Evolutionary conservation across 139 green algal genomes (phyloP), one percentile per base, ranked within the genome.

Genomic region (Chlorella ohadii): DNA sequence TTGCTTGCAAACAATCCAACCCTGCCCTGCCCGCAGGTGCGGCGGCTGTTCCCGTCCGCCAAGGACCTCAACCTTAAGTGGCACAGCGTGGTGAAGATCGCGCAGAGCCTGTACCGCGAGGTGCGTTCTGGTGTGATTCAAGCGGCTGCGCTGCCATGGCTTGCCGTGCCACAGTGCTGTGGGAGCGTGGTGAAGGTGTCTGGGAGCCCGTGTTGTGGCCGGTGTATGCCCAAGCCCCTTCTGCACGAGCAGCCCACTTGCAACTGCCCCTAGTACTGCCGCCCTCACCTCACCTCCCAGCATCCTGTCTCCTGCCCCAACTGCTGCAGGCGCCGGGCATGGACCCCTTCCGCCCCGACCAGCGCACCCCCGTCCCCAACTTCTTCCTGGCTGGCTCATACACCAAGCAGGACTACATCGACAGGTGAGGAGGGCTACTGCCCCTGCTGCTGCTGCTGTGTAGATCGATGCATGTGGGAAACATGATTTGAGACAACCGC

Each of bases 391-490:
- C 97, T 0, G 96, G 96, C 38, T 93, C 81, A 68, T 99, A 99
- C 91, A 99, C 96, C 65, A 98, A 95, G 61, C 95, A 98, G 91
- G 96, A 99, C 91, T 99, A 99, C 93, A 99, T 99, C 57, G 96
- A 99, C 86, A 82, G 78, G 78, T 83, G 78, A n/a, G 76, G 7
- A 51, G 44, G 44, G 44, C 6, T 6, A 51, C 44, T n/a, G n/a
- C n/a, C n/a, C 44, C 44, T 51, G 44, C 9, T 51, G 44, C 6
- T n/a, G n/a, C n/a, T n/a, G 44, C 44, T 34, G 13, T 71, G 64
- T 31, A 4, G n/a, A n/a, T n/a, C n/a, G n/a, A n/a, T n/a, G n/a
- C n/a, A n/a, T n/a, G n/a, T n/a, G n/a, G n/a, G n/a, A n/a, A n/a
- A n/a, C n/a, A n/a, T n/a, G n/a, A n/a, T n/a, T n/a, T n/a, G n/a